Evolutionary conservation across 495 filamentous ascomycete species (phyloP).

Genomic region (Astrocystis sublimbata): DNA sequence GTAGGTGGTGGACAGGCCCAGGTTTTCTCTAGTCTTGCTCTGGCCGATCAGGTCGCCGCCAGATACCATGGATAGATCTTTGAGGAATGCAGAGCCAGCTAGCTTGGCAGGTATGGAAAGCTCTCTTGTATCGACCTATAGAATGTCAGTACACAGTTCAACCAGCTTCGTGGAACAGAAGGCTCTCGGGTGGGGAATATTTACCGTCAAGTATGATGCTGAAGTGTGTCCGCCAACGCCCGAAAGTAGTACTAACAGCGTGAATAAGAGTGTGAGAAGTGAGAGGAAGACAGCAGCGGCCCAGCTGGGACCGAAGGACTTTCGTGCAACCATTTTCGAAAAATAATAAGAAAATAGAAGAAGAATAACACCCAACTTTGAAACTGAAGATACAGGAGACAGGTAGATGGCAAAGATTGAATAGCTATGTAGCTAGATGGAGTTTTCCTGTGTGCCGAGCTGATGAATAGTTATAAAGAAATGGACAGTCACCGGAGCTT

Average conservation of each 20-base stretch:
- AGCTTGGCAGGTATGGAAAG: constrained; percentile 35
- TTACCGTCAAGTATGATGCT: constrained; percentile 36
- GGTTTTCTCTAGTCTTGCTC: constrained; percentile 26
- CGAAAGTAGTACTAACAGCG: constrained; percentile 32
- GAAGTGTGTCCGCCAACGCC: constrained; percentile 27
- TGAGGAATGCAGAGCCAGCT: constrained; percentile 29
- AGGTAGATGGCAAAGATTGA: not conserved
- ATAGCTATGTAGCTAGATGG: not conserved
- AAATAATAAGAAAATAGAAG: not conserved
- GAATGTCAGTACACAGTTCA: not conserved
- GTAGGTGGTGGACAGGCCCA: constrained; percentile 36
- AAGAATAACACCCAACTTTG: not conserved
- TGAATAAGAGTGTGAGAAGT: constrained; percentile 28
- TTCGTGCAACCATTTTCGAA: constrained; percentile 22
- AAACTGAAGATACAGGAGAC: not conserved
- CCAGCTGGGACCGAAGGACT: constrained; percentile 1
- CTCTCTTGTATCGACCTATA: constrained; percentile 32
- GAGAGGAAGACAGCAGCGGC: constrained; percentile 28
- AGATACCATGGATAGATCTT: constrained; percentile 33
- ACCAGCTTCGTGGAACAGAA: not conserved
- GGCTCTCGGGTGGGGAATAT: not conserved
- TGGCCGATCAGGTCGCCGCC: constrained; percentile 36
- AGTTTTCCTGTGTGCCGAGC: not conserved
- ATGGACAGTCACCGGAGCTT: not conserved
- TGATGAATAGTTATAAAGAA: not conserved